A percentile compares a stretch with the other conserved stretches of the same genome.
Conservation (phyloP, 768 basidiomycete species). For the Trametes gibbosa region DNA sequence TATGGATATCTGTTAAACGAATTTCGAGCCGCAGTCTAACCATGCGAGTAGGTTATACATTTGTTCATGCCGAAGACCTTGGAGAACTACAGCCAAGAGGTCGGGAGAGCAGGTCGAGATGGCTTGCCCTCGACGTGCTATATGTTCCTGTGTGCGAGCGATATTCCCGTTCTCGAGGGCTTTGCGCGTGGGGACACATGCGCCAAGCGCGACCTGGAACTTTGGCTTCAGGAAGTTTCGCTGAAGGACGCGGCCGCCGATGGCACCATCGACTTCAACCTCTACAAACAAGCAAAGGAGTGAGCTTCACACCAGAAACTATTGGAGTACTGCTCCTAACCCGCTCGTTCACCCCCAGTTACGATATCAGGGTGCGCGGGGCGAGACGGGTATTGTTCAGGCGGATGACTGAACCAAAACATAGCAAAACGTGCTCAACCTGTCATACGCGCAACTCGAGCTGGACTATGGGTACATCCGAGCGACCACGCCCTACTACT, state of each 20-base stretch:
- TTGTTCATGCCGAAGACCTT: constrained; percentile 44
- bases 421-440: constrained; percentile 40
- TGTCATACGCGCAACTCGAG: constrained; percentile 48
- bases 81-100: constrained; percentile 46
- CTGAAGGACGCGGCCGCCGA: constrained; percentile 35
- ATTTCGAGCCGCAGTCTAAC: no score
- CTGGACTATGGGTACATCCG: constrained; percentile 43
- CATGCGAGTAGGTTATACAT: constrained; percentile 36
- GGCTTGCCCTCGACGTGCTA: constrained; percentile 42
- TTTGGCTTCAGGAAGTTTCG: constrained; percentile 42
- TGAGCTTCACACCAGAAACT: constrained; percentile 21
- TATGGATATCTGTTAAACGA: not conserved
- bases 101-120: constrained; percentile 44
- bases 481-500: constrained; percentile 47
- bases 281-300: constrained; percentile 39
- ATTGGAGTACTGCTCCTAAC: not conserved
- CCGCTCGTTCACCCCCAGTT: constrained; percentile 23
- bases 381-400: no score
- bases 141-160: constrained; percentile 42
- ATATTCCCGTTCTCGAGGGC: constrained; percentile 47
- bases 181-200: constrained; percentile 50
- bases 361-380: constrained; percentile 38
- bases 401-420: not conserved
- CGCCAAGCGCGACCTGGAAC: constrained; percentile 35
- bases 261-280: constrained; percentile 40